Percentiles rank a stretch among this genome's conserved stretches.
Evolutionary conservation across 495 filamentous ascomycete genomes (phyloP).

Genomic region (Chaetomidium leptoderma): DNA sequence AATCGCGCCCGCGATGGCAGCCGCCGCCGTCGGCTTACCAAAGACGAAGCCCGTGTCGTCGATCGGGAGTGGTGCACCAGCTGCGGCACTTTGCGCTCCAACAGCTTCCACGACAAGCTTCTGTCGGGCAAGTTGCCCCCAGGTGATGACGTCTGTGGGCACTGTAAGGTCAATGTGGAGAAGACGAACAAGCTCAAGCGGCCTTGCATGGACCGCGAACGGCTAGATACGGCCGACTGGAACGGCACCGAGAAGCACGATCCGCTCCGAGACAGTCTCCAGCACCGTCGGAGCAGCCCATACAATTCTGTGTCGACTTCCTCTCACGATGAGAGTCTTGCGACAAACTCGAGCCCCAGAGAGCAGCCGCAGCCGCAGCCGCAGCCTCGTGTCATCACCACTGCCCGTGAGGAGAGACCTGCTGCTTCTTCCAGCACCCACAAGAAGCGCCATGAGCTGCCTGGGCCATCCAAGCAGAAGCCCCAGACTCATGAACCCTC

Average conservation of each 20-base stretch:
- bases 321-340: background rate
- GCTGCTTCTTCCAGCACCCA: no score
- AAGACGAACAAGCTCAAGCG: background rate
- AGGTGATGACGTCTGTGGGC: background rate
- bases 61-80: constrained; percentile 15
- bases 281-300: background rate
- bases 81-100: constrained; percentile 17
- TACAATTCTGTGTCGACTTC: background rate
- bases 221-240: background rate
- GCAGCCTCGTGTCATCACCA: no score
- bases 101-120: constrained; percentile 3
- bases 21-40: background rate
- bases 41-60: background rate
- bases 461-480: no score
- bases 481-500: no score
- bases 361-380: no score
- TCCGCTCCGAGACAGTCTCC: background rate
- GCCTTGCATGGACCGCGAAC: background rate
- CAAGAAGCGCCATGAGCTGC: no score
- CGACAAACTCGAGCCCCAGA: no score
- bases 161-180: background rate
- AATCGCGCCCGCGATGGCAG: background rate
- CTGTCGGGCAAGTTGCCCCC: background rate
- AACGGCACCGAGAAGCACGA: background rate
- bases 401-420: no score